Base-by-base conservation (phyloP, 129 eudicot genomes). In the Saposhnikovia divaricata region DNA sequence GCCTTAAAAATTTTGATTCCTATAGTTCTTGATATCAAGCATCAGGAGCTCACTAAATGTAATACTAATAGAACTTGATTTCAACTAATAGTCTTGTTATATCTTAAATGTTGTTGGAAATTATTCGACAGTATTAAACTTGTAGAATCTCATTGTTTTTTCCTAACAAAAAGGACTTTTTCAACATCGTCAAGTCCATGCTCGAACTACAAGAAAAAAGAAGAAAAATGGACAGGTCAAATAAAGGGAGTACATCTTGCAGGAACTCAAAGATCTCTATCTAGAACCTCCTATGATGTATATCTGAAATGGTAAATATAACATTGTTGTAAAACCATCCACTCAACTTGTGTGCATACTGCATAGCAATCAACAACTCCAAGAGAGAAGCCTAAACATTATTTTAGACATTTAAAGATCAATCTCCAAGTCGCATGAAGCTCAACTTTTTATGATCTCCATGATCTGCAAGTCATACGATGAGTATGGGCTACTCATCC, bases 401-500 rank as follows among this genome's bases (percentile, higher is more conserved):
- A 65, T 12, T 65, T 6, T 27, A 18, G 19, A 11, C 34, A 65
- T 9, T 13, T 8, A 65, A 28, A 65, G 39, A 23, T 57, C 19
- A 65, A 27, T 31, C 13, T 28, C 11, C 15, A 31, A 28, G 39
- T 65, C 2, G 16, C 40, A 31, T 28, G 6, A 31, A 65, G 39
- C 72, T 25, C 21, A 25, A 25, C 19, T 39, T 12, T 65, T 65
- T 27, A 65, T 11, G 40, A 12, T 66, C 71, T 65, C 42, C 72
- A 31, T 42, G 23, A 66, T 13, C 42, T 66, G 21, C 42, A 66
- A 19, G 42, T 3, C 42, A 13, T 66, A 18, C 0, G 31, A 19
- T 31, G 18, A 34, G 8, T 14, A 66, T 23, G 25, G 40, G 9
- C 40, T 77, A 45, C 77, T 82, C 61, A 37, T 75, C 82, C 74